Evolutionary conservation across 2,329 filamentous ascomycete genomes (phyloP).

Genomic region (Epichloe sylvatica): DNA sequence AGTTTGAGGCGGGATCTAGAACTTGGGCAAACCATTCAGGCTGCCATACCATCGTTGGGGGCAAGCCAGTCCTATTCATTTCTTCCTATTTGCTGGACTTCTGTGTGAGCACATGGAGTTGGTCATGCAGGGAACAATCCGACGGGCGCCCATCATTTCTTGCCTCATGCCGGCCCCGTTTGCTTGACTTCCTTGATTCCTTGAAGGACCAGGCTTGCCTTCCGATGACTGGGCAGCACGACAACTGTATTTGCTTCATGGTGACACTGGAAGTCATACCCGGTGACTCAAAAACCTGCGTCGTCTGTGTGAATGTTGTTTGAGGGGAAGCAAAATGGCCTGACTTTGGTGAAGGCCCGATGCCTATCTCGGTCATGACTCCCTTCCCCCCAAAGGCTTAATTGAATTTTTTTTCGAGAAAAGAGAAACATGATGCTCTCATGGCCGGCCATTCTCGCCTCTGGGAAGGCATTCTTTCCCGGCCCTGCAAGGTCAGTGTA

Average conservation of each 20-base stretch:
- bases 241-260: not conserved
- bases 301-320: slow-evolving; percentile 2
- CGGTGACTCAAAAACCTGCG: slow-evolving; percentile 3
- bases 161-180: not conserved
- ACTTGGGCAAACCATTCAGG: not conserved
- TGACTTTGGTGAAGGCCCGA: slow-evolving; percentile 7
- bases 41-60: not conserved
- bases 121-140: not conserved
- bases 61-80: not conserved
- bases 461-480: not conserved
- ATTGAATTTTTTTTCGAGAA: not conserved
- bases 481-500: not conserved
- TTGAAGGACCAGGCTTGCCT: not conserved
- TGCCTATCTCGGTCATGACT: not conserved
- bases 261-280: slow-evolving; percentile 4
- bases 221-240: not conserved
- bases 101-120: not conserved
- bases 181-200: not conserved
- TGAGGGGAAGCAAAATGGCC: slow-evolving; percentile 2
- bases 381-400: not conserved
- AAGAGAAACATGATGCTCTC: not conserved
- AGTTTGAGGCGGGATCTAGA: not conserved
- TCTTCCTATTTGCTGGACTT: not conserved
- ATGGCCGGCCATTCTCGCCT: not conserved
- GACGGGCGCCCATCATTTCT: not conserved